Conservation (phyloP, 1,284 basidiomycete genomes). For the Microbotryum silenes-acaulis region DNA sequence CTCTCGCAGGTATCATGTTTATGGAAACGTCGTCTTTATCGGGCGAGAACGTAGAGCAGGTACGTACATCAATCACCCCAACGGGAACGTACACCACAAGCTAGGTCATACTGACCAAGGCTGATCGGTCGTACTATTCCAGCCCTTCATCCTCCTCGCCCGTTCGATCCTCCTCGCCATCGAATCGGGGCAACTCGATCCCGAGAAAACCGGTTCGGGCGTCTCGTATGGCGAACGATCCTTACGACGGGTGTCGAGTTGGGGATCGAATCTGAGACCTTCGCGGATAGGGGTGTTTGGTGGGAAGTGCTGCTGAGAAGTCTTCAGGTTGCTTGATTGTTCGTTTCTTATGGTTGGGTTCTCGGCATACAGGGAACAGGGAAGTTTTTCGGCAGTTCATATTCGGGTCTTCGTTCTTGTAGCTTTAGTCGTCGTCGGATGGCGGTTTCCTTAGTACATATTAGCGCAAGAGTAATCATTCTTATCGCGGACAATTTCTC, state of each 20-base stretch:
- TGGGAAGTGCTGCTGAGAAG: constrained; percentile 13
- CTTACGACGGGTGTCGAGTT: constrained; percentile 69
- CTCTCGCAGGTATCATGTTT: constrained; percentile 67
- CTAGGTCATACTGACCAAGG: too few relatives aligned
- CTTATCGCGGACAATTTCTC: too few relatives aligned
- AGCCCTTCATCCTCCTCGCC: constrained; percentile 80
- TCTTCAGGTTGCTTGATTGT: too few relatives aligned
- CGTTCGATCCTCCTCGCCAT: constrained; percentile 87
- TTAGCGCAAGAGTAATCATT: too few relatives aligned
- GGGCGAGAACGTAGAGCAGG: constrained; percentile 76
- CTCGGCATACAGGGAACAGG: too few relatives aligned
- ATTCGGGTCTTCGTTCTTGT: too few relatives aligned
- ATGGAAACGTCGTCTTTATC: constrained; percentile 85
- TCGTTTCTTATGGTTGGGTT: too few relatives aligned
- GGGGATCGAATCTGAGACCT: not conserved
- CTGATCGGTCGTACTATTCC: constrained; percentile 41
- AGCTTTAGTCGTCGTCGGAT: too few relatives aligned
- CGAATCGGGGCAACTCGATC: constrained; percentile 82
- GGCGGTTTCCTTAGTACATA: too few relatives aligned
- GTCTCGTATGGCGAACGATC: constrained; percentile 94
- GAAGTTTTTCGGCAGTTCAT: too few relatives aligned
- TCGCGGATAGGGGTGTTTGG: constrained; percentile 1
- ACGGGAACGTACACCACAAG: not conserved
- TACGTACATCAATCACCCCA: not conserved
- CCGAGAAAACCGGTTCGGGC: constrained; percentile 84